These are phyloP conservation scores for Talinum fruticosum DNA, from an alignment of 148 eudicot genomes.

Conservation along the genomic window DNA sequence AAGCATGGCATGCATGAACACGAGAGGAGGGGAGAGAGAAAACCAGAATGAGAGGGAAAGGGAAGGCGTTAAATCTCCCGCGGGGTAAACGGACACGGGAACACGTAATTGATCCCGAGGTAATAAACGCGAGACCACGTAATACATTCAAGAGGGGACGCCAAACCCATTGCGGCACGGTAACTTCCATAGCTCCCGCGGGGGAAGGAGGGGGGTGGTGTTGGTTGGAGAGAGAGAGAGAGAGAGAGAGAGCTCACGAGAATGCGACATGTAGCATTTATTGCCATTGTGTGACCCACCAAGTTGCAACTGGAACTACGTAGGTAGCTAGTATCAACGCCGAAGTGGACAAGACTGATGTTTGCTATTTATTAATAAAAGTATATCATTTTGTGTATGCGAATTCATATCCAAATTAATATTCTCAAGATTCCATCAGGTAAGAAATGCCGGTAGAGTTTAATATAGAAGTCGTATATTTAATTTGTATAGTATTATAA, in stretches of 20 bases:
- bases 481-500: too few relatives aligned
- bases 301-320: background rate
- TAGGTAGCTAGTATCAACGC: background rate
- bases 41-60: background rate
- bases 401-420: too few relatives aligned
- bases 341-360: too few relatives aligned
- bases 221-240: background rate
- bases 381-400: too few relatives aligned
- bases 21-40: background rate
- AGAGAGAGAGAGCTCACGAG: slow-evolving; percentile 21
- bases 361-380: too few relatives aligned
- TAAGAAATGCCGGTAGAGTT: too few relatives aligned
- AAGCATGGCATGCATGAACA: slow-evolving; percentile 10
- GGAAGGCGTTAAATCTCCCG: background rate
- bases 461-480: too few relatives aligned
- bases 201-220: background rate
- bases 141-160: slow-evolving; percentile 3
- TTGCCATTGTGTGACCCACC: slow-evolving; percentile 5
- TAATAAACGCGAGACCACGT: slow-evolving; percentile 45
- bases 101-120: slow-evolving; percentile 47
- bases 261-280: slow-evolving; percentile 22
- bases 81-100: slow-evolving; percentile 16
- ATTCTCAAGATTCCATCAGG: too few relatives aligned
- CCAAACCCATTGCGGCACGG: slow-evolving; percentile 25
- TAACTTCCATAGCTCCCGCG: background rate